phyloP scores from a whole-genome alignment of 2,329 filamentous ascomycete species.

The Zymoseptoria crescenta region DNA sequence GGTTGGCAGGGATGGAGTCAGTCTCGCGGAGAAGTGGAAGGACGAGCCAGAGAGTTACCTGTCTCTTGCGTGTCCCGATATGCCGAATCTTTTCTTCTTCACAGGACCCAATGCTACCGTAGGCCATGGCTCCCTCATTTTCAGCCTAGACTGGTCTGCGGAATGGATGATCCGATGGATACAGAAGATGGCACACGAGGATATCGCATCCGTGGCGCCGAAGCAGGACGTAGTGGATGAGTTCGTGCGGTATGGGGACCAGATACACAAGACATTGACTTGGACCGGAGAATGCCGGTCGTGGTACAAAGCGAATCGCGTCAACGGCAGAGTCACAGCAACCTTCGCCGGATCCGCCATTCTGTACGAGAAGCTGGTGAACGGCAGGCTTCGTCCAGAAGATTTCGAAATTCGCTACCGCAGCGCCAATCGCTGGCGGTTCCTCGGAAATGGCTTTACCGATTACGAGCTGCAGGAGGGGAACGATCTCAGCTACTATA shows the following conservation, averaged over 20 bases:
- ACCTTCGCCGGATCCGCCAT: constrained; percentile 21
- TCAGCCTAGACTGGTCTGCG: constrained; percentile 16
- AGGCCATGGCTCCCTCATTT: constrained; percentile 20
- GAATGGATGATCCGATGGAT: constrained; percentile 44
- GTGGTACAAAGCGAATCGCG: constrained; percentile 22
- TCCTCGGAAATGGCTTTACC: constrained; percentile 40
- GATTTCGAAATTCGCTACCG: constrained; percentile 43
- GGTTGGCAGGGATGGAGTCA: constrained; percentile 30
- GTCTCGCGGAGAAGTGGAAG: constrained; percentile 22
- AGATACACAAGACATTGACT: constrained; percentile 34
- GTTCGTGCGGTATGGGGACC: constrained; percentile 29
- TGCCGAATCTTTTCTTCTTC: constrained; percentile 27
- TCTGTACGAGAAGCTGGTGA: constrained; percentile 20
- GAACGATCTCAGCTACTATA: constrained; percentile 9
- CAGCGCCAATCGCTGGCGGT: constrained; percentile 37
- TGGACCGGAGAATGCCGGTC: constrained; percentile 12
- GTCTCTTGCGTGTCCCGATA: constrained; percentile 19
- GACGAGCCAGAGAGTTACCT: constrained; percentile 24
- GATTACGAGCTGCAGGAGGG: constrained; percentile 6
- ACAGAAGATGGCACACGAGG: constrained; percentile 17
- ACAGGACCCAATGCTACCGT: constrained; percentile 18
- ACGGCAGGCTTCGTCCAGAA: constrained; percentile 35
- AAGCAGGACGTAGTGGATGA: constrained; percentile 21
- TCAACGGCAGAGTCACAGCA: constrained; percentile 16
- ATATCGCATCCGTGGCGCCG: constrained; percentile 15